Conservation (phyloP, 805 yeast genomes). For the Wickerhamomyces mucosus region DNA sequence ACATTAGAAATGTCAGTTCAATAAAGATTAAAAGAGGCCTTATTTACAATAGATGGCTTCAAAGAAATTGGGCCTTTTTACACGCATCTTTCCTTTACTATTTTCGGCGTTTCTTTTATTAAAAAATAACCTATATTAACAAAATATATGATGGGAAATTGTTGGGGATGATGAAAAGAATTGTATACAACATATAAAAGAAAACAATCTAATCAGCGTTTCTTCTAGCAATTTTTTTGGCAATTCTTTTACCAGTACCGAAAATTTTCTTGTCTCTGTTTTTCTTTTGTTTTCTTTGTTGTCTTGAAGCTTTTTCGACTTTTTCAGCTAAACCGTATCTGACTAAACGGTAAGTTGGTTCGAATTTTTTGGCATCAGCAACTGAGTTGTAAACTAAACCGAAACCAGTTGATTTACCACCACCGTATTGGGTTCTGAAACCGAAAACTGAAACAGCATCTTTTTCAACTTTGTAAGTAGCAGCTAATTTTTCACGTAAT, state of each 20-base stretch:
- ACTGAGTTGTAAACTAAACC: conserved; percentile 97
- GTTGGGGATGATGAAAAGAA: no score
- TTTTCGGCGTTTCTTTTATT: no score
- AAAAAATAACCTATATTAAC: no score
- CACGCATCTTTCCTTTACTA: no score
- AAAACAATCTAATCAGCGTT: conserved; percentile 59
- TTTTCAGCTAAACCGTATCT: conserved; percentile 96
- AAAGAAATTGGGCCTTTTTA: no score
- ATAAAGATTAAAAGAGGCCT: no score
- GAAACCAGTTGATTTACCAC: conserved; percentile 98
- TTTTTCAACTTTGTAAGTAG: conserved; percentile 83
- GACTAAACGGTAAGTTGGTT: conserved; percentile 98
- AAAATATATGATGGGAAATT: no score
- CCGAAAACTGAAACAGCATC: conserved; percentile 96
- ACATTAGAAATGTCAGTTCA: no score
- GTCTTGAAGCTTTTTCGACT: conserved; percentile 97
- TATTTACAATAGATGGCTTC: no score
- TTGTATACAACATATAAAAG: no score
- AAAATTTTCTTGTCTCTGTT: conserved; percentile 98
- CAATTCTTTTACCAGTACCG: conserved; percentile 95
- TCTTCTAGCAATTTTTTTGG: conserved; percentile 88
- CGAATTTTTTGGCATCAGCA: conserved; percentile 97
- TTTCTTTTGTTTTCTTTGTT: conserved; percentile 99
- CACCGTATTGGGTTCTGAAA: conserved; percentile 99
- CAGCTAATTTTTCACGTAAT: conserved; percentile 89